Base-by-base conservation (phyloP, 495 filamentous ascomycete genomes). In the Massariosphaeria phaeospora region DNA sequence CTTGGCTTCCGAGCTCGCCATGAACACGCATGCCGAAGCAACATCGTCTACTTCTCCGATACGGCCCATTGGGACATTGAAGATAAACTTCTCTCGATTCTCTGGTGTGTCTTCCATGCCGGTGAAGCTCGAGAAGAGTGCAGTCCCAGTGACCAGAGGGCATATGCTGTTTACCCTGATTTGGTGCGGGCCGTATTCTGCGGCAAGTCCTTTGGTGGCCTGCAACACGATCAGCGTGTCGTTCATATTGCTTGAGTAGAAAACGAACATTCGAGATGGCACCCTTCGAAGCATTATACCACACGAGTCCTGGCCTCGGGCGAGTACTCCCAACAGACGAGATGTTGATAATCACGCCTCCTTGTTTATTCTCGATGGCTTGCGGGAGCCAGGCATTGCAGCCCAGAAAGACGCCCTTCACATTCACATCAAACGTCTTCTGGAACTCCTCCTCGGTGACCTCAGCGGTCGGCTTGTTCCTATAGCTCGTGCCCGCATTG, bases 401-500 rank as follows among this genome's bases (percentile, higher is more conserved):
- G 9, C 77, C 76, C 20, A 79, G 63, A 63, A 75, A 86, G 17
- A 86, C 76, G 18, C 77, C 76, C 66, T 84, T 85, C 43, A 82
- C 71, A 58, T 84, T 88, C 48, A 86, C 80, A 31, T 78, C 75
- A 68, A 88, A 82, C 41, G 82, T 77, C 21, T 74, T 75, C 55
- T 85, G 78, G 69, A 82, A 87, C 50, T 87, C 83, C 8, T 75
- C 75, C 27, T 84, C 81, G 0, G 80, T 84, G 12, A 87, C 83
- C 29, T 84, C 77, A 5, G 75, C 43, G 3, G 79, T 80, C 1
- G 78, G 78, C 74, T 86, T 88, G 63, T 86, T 88, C 44, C 66
- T 70, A 69, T 89, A 88, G 5, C 76, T 76, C 27, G 82, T 82
- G 1, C 85, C 85, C 3, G 85, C 85, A 69, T 89, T 88, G 66